These are phyloP conservation scores for Trichoderma hamatum DNA, from an alignment of 2,329 filamentous ascomycete species.

Conservation along the genomic window DNA sequence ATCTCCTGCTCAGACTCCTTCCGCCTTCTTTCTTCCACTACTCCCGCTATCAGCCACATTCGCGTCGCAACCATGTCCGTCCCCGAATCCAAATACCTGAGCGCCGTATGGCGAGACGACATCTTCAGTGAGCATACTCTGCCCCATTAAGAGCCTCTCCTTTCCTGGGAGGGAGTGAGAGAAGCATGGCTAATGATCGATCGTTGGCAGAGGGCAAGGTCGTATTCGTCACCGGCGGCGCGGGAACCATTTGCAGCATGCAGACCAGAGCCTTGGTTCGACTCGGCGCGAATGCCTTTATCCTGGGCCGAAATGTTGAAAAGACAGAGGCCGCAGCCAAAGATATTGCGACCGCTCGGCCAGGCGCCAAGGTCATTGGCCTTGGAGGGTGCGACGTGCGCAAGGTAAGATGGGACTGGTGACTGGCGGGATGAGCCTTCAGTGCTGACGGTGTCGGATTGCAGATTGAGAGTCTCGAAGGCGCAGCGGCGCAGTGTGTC, in stretches of 20 bases:
- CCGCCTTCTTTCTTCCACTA: neutral
- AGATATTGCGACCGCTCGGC: conserved; percentile 78
- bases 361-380: conserved; percentile 82
- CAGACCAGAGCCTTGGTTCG: conserved; percentile 91
- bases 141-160: neutral
- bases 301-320: conserved; percentile 84
- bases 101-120: conserved; percentile 81
- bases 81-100: conserved; percentile 74
- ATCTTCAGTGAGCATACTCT: conserved; percentile 67
- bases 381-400: conserved; percentile 82
- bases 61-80: conserved; percentile 59
- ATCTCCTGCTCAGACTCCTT: neutral
- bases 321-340: conserved; percentile 82
- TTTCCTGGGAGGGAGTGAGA: neutral
- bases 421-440: neutral
- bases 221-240: conserved; percentile 92
- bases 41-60: neutral
- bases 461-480: conserved; percentile 46
- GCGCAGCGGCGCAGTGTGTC: conserved; percentile 77
- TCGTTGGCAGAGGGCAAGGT: conserved; percentile 72
- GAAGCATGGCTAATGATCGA: neutral
- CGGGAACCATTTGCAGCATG: conserved; percentile 89
- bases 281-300: conserved; percentile 90
- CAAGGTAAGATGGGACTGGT: conserved; percentile 51
- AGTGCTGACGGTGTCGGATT: neutral